These are phyloP conservation scores for Rhizophagus prolifer DNA, from an alignment of 192 early-diverging fungal genomes.

Conservation along the genomic window DNA sequence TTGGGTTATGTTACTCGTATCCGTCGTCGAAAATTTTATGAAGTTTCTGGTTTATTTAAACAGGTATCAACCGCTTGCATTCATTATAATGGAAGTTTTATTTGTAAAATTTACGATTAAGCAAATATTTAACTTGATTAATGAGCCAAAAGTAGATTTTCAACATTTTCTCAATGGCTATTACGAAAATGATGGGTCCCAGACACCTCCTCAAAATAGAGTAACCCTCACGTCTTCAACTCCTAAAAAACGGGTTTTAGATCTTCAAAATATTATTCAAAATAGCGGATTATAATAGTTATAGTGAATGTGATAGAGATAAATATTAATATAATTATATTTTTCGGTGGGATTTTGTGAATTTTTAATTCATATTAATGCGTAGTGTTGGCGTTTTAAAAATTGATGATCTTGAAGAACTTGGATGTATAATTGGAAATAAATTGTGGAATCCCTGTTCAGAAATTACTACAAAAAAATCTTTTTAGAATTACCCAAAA, in stretches of 20 bases:
- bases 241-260: not conserved
- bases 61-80: constrained; percentile 1
- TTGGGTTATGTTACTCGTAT: constrained; percentile 12
- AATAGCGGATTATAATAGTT: too few species aligned
- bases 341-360: too few species aligned
- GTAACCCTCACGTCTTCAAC: not conserved
- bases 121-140: constrained; percentile 2
- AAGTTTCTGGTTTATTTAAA: constrained; percentile 12
- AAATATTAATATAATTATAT: too few species aligned
- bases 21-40: not conserved
- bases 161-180: constrained; percentile 8
- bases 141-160: constrained; percentile 18
- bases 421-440: too few species aligned
- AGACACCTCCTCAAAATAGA: constrained; percentile 12
- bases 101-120: constrained; percentile 9
- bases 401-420: too few species aligned
- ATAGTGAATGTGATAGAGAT: too few species aligned
- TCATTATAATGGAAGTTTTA: constrained; percentile 9
- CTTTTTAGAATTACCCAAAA: too few species aligned
- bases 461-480: too few species aligned
- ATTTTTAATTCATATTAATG: too few species aligned
- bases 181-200: not conserved
- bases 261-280: constrained; percentile 7
- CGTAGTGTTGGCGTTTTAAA: too few species aligned
- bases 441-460: too few species aligned